A percentile compares a stretch with the other conserved stretches of the same genome.
Conservation (phyloP, 2,329 filamentous ascomycete genomes). For the Neospermospora avenae region DNA sequence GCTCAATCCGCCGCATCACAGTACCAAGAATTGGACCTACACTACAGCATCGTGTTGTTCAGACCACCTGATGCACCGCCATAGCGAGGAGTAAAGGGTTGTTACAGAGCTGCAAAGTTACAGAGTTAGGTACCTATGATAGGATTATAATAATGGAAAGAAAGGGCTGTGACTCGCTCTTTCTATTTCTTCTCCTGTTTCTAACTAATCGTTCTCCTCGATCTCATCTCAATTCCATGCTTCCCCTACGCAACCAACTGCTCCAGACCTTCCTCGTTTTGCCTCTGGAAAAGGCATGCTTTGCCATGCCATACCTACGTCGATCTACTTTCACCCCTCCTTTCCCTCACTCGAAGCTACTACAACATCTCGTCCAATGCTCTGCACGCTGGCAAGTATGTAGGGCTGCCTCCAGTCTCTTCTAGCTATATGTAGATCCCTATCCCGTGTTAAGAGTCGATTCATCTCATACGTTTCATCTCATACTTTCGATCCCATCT, state of each 20-base stretch:
- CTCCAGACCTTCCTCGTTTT: background rate
- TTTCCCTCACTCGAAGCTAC: too few relatives aligned
- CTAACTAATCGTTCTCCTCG: background rate
- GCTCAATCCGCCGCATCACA: constrained; percentile 10
- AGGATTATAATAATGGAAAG: background rate
- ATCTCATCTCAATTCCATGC: too few relatives aligned
- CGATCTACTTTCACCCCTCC: background rate
- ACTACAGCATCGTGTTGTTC: background rate
- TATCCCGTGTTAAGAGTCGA: background rate
- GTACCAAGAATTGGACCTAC: background rate
- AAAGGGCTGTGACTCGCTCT: background rate
- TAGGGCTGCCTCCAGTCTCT: too few relatives aligned
- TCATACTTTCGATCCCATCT: background rate
- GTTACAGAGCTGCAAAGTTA: too few relatives aligned
- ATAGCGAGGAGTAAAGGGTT: too few relatives aligned
- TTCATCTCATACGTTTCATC: background rate
- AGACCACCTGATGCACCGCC: too few relatives aligned
- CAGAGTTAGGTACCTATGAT: background rate
- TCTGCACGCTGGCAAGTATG: too few relatives aligned
- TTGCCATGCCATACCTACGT: too few relatives aligned
- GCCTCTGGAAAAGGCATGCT: background rate
- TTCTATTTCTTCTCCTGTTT: background rate
- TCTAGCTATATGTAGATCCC: too few relatives aligned
- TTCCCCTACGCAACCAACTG: too few relatives aligned
- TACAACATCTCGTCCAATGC: too few relatives aligned